Evolutionary conservation across 805 yeast genomes (phyloP), one percentile per base, ranked within the genome.

Genomic region (Kazachstania martiniae): DNA sequence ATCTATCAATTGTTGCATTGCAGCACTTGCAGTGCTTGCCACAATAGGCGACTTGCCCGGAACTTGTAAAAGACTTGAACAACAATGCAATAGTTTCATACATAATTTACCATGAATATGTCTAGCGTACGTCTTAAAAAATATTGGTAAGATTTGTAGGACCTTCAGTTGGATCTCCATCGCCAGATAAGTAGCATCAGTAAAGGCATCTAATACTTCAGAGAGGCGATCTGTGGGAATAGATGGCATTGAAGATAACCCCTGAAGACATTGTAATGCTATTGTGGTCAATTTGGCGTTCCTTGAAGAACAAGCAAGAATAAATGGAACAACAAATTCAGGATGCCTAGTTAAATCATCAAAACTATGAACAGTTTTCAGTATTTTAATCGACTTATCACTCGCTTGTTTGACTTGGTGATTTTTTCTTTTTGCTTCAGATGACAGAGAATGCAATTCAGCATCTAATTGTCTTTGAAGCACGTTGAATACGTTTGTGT

Each of bases 1-100:
- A 23, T 80, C 73, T 28, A 86, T 68, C 27, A 91, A 59, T 52
- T 91, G 97, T 40, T 86, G 93, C 28, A 86, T 67, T 3, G 97
- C 85, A 2, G 97, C 98, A 31, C 84, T 76, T 0, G 97, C 95
- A 0, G 97, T 83, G 46, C 86, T 87, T 10, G 74, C 67, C 4
- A 91, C 94, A 44, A 83, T 82, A 0, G 80, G 72, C 4, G 77
- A 69, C 44, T 81, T 79, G 39, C 74, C 79, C 10, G 74, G 67
- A 10, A 73, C 61, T 35, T 83, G 86, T 31, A 91, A 63, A 21
- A 74, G 68, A 28, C 41, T 48, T 0, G 91, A 69, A 49, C 94
- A 83, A 2, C 89, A 73, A 15, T 63, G 60, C 14, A 89, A 58
- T 9, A 84, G 55, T 39, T 71, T 71, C 6, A 76, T 62, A 22